Percentiles rank a stretch among this genome's conserved stretches.
Evolutionary conservation across 495 filamentous ascomycete species (phyloP).

Genomic region (Talaromyces trachyspermus): DNA sequence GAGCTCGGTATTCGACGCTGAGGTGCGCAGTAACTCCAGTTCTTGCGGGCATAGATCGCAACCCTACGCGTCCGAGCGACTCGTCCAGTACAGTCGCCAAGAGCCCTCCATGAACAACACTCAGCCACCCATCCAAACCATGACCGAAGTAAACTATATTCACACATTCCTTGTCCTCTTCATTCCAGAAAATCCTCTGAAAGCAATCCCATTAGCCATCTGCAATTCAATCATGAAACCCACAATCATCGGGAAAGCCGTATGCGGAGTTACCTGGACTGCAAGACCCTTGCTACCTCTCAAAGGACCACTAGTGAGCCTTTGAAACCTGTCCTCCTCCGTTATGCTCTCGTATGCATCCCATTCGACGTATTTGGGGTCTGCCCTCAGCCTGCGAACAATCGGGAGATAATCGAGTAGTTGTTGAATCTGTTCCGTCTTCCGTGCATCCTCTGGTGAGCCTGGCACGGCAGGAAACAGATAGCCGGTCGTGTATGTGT

Average conservation of each 20-base stretch:
- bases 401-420: conserved; percentile 40
- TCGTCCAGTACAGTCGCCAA: conserved; percentile 70
- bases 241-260: no score
- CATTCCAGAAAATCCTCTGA: conserved; percentile 46
- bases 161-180: conserved; percentile 36
- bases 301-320: conserved; percentile 35
- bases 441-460: conserved; percentile 20
- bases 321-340: conserved; percentile 25
- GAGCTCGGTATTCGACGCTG: conserved; percentile 53
- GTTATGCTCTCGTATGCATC: conserved; percentile 49
- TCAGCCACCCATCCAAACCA: conserved; percentile 64
- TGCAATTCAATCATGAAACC: no score
- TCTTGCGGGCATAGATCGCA: conserved; percentile 29
- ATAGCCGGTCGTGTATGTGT: conserved; percentile 20
- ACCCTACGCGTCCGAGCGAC: conserved; percentile 33
- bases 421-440: conserved; percentile 18
- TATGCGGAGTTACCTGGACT: conserved; percentile 29
- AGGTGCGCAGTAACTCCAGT: conserved; percentile 59
- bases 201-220: not conserved
- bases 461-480: conserved; percentile 26
- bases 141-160: conserved; percentile 58
- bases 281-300: conserved; percentile 31
- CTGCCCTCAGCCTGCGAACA: conserved; percentile 41
- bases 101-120: conserved; percentile 66
- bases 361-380: conserved; percentile 45